Conservation (phyloP, 2,329 filamentous ascomycete genomes). For the Ophiosphaerella herpotricha region DNA sequence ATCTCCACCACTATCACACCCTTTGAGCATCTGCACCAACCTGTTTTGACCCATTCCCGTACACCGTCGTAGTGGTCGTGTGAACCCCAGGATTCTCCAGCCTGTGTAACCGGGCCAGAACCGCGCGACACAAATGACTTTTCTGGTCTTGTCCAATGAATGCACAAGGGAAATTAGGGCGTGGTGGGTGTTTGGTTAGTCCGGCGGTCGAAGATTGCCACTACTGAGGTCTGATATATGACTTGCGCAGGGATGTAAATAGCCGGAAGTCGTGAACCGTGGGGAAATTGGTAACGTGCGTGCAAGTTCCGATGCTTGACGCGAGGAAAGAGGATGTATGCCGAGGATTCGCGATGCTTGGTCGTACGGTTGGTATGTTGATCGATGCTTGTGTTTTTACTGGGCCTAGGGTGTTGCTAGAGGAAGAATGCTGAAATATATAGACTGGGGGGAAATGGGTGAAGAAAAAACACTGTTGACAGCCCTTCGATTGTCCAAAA, state of each 20-base stretch:
- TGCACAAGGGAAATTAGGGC: background rate
- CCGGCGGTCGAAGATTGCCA: constrained; percentile 24
- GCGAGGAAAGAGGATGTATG: constrained; percentile 8
- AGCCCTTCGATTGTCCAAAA: no score
- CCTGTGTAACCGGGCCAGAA: constrained; percentile 13
- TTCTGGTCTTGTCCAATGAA: constrained; percentile 2
- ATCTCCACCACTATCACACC: background rate
- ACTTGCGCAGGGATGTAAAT: constrained; percentile 30
- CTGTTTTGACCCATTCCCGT: no score
- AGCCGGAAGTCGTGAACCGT: constrained; percentile 23
- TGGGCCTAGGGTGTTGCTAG: background rate
- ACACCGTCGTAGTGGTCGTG: constrained; percentile 4
- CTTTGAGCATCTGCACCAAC: background rate
- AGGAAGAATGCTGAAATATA: no score
- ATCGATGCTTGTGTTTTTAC: constrained; percentile 3
- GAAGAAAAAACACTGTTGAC: no score
- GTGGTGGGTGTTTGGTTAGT: constrained; percentile 8
- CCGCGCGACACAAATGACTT: constrained; percentile 5
- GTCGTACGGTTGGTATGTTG: constrained; percentile 3
- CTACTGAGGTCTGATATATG: constrained; percentile 23
- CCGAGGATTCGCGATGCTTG: constrained; percentile 9
- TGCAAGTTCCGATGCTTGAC: constrained; percentile 8
- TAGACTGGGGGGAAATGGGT: background rate
- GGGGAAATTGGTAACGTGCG: constrained; percentile 21
- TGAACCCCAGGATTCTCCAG: constrained; percentile 16